phyloP scores from a whole-genome alignment of 208 protist genomes.

The Angomonas ambiguus region DNA sequence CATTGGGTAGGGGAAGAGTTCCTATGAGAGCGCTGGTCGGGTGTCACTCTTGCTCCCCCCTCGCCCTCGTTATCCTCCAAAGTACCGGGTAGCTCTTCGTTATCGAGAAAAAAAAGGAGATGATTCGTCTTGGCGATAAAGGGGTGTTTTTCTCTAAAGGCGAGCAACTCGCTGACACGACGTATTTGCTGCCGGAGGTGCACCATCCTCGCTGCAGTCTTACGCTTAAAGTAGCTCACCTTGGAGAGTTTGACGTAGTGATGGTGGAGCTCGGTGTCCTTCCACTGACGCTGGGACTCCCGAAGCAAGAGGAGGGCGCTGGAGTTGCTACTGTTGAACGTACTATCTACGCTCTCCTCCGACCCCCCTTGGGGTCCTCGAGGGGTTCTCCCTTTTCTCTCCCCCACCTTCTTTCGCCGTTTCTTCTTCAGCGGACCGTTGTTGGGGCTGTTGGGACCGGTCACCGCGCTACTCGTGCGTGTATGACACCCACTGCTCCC shows the following conservation, averaged over 20 bases:
- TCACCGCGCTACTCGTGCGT: neutral
- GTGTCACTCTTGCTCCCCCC: neutral
- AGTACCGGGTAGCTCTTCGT: neutral
- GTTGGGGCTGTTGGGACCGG: neutral
- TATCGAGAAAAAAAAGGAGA: neutral
- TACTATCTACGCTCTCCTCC: no score
- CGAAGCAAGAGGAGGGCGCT: no score
- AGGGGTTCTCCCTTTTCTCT: neutral
- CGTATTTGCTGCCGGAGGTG: neutral
- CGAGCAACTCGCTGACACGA: neutral
- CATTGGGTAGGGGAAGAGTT: neutral
- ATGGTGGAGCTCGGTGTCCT: neutral
- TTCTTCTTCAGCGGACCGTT: neutral
- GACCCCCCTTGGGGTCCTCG: neutral
- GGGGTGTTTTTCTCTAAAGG: neutral
- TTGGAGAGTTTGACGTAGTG: neutral
- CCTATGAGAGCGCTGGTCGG: neutral
- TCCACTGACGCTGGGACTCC: no score
- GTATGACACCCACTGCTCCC: no score
- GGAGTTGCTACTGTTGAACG: no score
- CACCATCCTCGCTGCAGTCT: neutral
- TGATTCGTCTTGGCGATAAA: neutral
- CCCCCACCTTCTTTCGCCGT: neutral
- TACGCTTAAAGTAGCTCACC: neutral
- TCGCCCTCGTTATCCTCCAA: neutral